A percentile compares a stretch with the other conserved stretches of the same genome.
Conservation (phyloP, 2,329 filamentous ascomycete species). For the Thielaviopsis euricoi region DNA sequence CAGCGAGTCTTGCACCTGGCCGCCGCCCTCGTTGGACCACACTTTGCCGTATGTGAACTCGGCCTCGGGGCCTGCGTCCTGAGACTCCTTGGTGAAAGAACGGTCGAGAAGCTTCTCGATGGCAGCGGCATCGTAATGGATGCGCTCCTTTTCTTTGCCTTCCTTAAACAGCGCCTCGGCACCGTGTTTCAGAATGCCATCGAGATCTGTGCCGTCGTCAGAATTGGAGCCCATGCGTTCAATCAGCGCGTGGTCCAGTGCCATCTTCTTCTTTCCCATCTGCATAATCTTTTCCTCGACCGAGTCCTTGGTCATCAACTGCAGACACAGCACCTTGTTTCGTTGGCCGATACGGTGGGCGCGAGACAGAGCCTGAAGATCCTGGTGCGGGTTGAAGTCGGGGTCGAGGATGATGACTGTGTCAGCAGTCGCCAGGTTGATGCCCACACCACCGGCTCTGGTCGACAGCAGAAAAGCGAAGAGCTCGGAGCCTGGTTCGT, state of each 20-base stretch:
- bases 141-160: conserved; percentile 50
- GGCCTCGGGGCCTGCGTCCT: conserved; percentile 31
- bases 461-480: conserved; percentile 92
- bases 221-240: conserved; percentile 81
- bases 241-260: conserved; percentile 84
- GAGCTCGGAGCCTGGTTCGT: conserved; percentile 62
- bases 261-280: conserved; percentile 90
- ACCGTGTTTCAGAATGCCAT: conserved; percentile 75
- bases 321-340: conserved; percentile 89
- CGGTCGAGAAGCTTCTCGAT: conserved; percentile 89
- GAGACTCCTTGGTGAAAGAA: conserved; percentile 50
- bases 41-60: conserved; percentile 79
- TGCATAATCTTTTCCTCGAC: conserved; percentile 95
- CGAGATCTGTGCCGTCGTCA: conserved; percentile 60
- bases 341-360: conserved; percentile 94
- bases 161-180: conserved; percentile 76
- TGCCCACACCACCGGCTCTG: conserved; percentile 86
- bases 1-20: conserved; percentile 45
- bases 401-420: conserved; percentile 96
- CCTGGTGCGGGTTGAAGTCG: conserved; percentile 96
- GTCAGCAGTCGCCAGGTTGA: conserved; percentile 91
- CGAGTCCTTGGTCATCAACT: conserved; percentile 75
- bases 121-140: conserved; percentile 63
- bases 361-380: conserved; percentile 85
- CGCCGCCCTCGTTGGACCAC: conserved; percentile 69